Percentiles rank a stretch among this genome's conserved stretches.
Evolutionary conservation across 1,284 basidiomycete species (phyloP).

Genomic region (Cystobasidium sp.): DNA sequence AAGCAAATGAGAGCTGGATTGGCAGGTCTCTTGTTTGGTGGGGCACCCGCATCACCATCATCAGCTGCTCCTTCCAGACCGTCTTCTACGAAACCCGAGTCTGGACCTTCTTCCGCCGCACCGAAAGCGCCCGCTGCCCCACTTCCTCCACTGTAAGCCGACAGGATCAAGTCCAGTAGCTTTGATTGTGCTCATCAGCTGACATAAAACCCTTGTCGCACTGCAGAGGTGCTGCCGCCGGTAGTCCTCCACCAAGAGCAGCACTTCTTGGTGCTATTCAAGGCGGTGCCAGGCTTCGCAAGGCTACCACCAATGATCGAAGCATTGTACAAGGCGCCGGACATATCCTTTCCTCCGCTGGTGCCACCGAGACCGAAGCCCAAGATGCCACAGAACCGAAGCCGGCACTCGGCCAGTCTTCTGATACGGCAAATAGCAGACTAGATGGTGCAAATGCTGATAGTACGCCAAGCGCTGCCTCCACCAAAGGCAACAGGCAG

Average conservation of each 20-base stretch:
- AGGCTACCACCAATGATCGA: constrained; percentile 82
- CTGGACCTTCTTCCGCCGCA: constrained; percentile 46
- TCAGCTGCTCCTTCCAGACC: constrained; percentile 54
- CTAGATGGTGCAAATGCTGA: neutral
- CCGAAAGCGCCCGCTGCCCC: constrained; percentile 58
- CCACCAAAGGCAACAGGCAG: constrained; percentile 66
- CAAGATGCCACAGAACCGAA: neutral
- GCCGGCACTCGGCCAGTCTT: neutral
- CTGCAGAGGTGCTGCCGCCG: constrained; percentile 32
- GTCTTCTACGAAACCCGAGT: constrained; percentile 50
- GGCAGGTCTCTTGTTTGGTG: constrained; percentile 77
- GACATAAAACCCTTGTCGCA: constrained; percentile 52
- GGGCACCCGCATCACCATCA: constrained; percentile 60
- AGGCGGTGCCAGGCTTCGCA: constrained; percentile 73
- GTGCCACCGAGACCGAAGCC: neutral
- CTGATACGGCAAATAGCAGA: neutral
- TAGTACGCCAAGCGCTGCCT: neutral
- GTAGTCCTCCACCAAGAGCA: constrained; percentile 63
- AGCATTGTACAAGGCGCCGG: constrained; percentile 72
- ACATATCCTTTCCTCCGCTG: constrained; percentile 62
- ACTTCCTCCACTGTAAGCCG: constrained; percentile 51
- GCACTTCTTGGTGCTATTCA: constrained; percentile 83
- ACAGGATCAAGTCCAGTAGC: constrained; percentile 48
- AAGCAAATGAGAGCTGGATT: constrained; percentile 71
- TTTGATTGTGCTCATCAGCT: constrained; percentile 53